Evolutionary conservation across 1,284 basidiomycete genomes (phyloP).

Genomic region (Moesziomyces sp.): DNA sequence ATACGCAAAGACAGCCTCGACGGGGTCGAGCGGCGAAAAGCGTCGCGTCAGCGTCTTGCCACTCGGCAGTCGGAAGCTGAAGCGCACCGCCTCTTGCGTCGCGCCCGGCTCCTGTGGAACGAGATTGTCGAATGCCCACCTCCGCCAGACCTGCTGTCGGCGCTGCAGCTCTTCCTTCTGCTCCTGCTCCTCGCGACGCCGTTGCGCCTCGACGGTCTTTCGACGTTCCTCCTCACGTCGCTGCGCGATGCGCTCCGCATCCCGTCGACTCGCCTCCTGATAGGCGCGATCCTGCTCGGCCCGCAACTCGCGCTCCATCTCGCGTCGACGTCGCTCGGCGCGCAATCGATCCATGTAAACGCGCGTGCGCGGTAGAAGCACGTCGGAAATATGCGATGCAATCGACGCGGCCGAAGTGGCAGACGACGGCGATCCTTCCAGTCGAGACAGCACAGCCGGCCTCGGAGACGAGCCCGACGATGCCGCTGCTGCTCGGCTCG

Average conservation of each 20-base stretch:
- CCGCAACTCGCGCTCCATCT: conserved; percentile 54
- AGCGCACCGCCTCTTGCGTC: conserved; percentile 8
- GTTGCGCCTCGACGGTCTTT: conserved; percentile 25
- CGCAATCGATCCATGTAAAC: conserved; percentile 51
- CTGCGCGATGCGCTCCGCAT: conserved; percentile 43
- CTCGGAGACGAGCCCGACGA: conserved; percentile 27
- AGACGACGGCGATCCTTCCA: conserved; percentile 54
- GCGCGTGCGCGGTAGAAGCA: conserved; percentile 54
- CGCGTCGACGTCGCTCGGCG: conserved; percentile 43
- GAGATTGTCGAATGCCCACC: conserved; percentile 50
- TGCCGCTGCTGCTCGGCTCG: conserved; percentile 19
- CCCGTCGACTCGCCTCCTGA: conserved; percentile 49
- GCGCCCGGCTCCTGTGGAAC: conserved; percentile 49
- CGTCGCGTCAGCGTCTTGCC: conserved; percentile 49
- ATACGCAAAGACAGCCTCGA: conserved; percentile 54
- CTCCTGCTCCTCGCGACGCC: conserved; percentile 20
- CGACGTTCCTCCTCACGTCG: conserved; percentile 46
- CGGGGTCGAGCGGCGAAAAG: conserved; percentile 35
- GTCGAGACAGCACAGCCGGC: conserved; percentile 55
- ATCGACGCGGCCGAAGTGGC: conserved; percentile 45
- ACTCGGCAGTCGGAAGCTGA: conserved; percentile 58
- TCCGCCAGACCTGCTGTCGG: conserved; percentile 45
- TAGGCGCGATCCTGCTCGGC: conserved; percentile 61
- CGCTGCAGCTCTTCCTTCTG: conserved; percentile 22
- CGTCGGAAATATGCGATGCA: conserved; percentile 51